Evolutionary conservation across 2,329 filamentous ascomycete genomes (phyloP), one percentile per base, ranked within the genome.

Genomic region (Cladosporium sphaerospermum): DNA sequence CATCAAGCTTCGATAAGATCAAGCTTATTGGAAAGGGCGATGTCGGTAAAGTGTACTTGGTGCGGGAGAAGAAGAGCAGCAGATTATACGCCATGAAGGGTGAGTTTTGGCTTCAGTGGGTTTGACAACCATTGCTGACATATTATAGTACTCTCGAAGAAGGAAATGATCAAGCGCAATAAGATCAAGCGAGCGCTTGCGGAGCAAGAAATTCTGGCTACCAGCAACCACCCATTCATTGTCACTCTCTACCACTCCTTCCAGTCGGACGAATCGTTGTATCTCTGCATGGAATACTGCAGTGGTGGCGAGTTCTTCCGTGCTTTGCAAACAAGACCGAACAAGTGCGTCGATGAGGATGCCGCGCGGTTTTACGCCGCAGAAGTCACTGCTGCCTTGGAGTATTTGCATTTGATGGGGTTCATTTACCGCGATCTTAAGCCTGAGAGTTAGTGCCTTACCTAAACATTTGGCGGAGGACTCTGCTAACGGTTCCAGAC

Each of bases 121-220:
- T 19, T 53, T 39, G 16, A 49, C 9, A 31, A 16, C 19, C n/a
- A n/a, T 9, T 47, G 23, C 68, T 73, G 59, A 73, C 60, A 46
- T 32, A 48, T 50, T n/a, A 44, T 67, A 97, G 93, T 99, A 5
- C 70, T 99, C 71, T 97, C 91, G 79, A 99, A 99, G 75, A 96
- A 97, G 78, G 93, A 99, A 73, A 99, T 99, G 93, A 99, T 99
- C 73, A 99, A 99, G 77, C 87, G 93, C 54, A 99, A 99, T 78
- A 99, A 99, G 80, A 99, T 99, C 75, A 99, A 99, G 80, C 84
- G 93, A 67, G 93, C 93, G 11, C 78, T 99, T 62, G 93, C 93
- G 36, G 93, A 99, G 73, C 93, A 97, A 69, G 93, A 99, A 71
- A 99, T 99, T 60, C 77, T 99, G 51, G 93, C 93, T 8, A 99